Conservation (phyloP, 345 rosid genomes). For the Mercurialis annua region DNA sequence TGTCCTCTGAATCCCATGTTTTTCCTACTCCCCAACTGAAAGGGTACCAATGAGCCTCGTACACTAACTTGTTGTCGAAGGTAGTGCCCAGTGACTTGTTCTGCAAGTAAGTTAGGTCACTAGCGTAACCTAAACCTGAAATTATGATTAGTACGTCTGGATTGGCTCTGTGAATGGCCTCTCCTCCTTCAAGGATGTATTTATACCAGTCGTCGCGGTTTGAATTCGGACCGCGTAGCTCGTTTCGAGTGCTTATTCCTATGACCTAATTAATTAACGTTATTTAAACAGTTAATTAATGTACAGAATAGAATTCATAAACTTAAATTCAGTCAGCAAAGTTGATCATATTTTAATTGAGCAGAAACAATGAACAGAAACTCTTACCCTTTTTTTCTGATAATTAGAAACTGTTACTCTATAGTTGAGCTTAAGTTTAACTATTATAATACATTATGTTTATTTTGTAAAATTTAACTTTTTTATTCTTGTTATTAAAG, state of each 20-base stretch:
- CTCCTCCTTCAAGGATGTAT: constrained; percentile 5
- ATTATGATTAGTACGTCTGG: constrained; percentile 15
- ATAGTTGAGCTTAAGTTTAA: no score
- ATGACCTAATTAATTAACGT: no score
- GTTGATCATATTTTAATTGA: no score
- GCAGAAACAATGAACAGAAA: no score
- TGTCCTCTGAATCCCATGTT: neutral
- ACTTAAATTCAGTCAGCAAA: no score
- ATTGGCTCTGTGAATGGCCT: constrained; percentile 15
- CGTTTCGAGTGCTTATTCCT: constrained; percentile 19
- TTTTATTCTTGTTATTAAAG: no score
- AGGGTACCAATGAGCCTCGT: constrained; percentile 19
- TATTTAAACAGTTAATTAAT: no score
- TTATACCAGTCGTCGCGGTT: constrained; percentile 10
- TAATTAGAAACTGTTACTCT: no score
- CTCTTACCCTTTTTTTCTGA: no score
- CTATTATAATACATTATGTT: no score
- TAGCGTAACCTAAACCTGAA: constrained; percentile 13
- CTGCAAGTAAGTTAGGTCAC: constrained; percentile 8
- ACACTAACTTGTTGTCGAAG: constrained; percentile 16
- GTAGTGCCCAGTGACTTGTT: neutral
- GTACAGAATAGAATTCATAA: no score
- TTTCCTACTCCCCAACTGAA: neutral
- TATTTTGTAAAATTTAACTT: no score
- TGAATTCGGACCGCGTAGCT: constrained; percentile 13